Conservation (phyloP, 192 early-diverging fungal species). For the Phycomyces blakesleeanus region DNA sequence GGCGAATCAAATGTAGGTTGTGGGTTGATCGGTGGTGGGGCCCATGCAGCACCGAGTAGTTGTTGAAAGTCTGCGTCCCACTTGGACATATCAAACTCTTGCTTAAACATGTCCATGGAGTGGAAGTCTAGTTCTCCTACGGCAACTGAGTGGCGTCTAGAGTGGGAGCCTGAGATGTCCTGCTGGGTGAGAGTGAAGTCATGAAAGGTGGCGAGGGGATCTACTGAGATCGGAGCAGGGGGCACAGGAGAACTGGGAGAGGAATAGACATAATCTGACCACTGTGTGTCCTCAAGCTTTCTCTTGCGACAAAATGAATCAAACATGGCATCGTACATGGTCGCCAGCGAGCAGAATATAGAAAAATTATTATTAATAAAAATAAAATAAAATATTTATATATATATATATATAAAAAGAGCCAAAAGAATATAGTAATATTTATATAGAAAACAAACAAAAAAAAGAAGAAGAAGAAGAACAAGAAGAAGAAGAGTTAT, state of each 20-base stretch:
- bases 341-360: slow-evolving; percentile 14
- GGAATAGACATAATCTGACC: slow-evolving; percentile 29
- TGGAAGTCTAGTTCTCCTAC: slow-evolving; percentile 31
- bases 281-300: slow-evolving; percentile 7
- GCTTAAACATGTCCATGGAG: slow-evolving; percentile 18
- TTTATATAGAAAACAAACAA: slow-evolving; percentile 6
- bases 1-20: neutral
- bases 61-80: slow-evolving; percentile 14
- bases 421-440: slow-evolving; percentile 3
- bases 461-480: slow-evolving; percentile 1
- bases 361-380: neutral
- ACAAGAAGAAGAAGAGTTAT: slow-evolving; percentile 1
- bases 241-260: slow-evolving; percentile 23
- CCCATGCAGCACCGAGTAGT: slow-evolving; percentile 4
- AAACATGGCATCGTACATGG: slow-evolving; percentile 10
- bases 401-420: too few relatives aligned
- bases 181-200: slow-evolving; percentile 9
- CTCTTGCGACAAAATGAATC: slow-evolving; percentile 15
- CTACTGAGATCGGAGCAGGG: neutral
- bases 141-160: slow-evolving; percentile 32
- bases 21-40: too few relatives aligned
- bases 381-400: slow-evolving; percentile 7
- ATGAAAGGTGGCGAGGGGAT: slow-evolving; percentile 9
- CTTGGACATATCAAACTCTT: neutral
- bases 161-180: slow-evolving; percentile 10